Percentiles rank a stretch among this genome's conserved stretches.
Evolutionary conservation across 2,329 filamentous ascomycete genomes (phyloP).

Genomic region (Stromatinia cepivora): DNA sequence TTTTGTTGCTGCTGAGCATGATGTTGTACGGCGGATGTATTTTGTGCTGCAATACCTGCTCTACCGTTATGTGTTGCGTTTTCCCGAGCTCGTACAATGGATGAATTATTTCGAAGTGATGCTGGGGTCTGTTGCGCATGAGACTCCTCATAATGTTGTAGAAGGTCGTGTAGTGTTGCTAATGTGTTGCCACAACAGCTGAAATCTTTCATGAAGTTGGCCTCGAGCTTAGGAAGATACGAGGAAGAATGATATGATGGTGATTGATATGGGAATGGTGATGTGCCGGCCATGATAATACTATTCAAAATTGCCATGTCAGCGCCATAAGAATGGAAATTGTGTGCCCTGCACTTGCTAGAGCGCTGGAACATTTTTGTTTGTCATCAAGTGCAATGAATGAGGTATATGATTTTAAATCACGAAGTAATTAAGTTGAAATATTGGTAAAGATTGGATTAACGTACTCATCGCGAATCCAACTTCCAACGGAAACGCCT

Average conservation of each 20-base stretch:
- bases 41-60: conserved; percentile 42
- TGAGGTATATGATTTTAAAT: not conserved
- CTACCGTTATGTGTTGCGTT: conserved; percentile 50
- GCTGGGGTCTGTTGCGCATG: conserved; percentile 71
- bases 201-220: conserved; percentile 97
- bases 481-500: conserved; percentile 92
- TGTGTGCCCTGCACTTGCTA: conserved; percentile 14
- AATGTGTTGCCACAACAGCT: conserved; percentile 89
- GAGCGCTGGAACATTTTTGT: not conserved
- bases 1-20: conserved; percentile 46
- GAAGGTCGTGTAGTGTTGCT: conserved; percentile 87
- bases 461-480: conserved; percentile 96
- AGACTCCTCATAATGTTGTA: conserved; percentile 95
- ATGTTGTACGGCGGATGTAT: conserved; percentile 48
- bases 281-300: conserved; percentile 93
- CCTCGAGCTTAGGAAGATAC: conserved; percentile 93
- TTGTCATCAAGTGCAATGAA: not conserved
- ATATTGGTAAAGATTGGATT: not conserved
- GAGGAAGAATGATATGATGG: conserved; percentile 96
- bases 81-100: conserved; percentile 46
- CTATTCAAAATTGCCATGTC: conserved; percentile 49
- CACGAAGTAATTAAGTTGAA: not conserved
- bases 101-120: conserved; percentile 45
- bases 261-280: conserved; percentile 88
- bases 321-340: conserved; percentile 24